Base-by-base conservation (phyloP, 2,329 filamentous ascomycete genomes). In the Furcasterigmium sp. region DNA sequence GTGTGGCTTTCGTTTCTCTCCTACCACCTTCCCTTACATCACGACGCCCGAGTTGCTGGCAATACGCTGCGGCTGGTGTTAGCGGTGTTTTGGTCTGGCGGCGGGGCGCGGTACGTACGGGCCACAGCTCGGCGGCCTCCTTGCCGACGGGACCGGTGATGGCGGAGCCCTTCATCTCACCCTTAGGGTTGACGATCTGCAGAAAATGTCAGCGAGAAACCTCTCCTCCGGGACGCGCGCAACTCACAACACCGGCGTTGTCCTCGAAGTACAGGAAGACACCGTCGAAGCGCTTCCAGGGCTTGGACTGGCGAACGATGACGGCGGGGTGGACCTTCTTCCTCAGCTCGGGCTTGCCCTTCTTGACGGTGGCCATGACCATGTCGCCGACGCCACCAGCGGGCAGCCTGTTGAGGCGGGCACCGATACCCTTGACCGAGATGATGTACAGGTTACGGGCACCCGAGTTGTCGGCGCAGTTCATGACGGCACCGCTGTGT, bases 291-390 rank as follows among this genome's bases (percentile, higher is more conserved):
- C 93, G 85, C 82, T 93, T 91, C 93, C 93, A 98, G 64, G 93
- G 93, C 85, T 98, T 98, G 79, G 86, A 87, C 80, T 97, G 93
- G 72, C 93, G 82, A 70, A 97, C 91, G 68, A 98, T 93, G 69
- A 98, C 91, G 65, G 93, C 93, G 61, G 93, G 93, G 90, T 98
- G 95, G 73, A 98, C 93, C 87, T 98, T 98, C 88, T 98, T 98
- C 75, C 94, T 84, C 68, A 98, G 80, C 78, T 98, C 94, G 55
- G 94, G 94, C 89, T 98, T 98, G 78, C 94, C 93, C 88, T 98
- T 97, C 89, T 98, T 97, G 78, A 97, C 93, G 58, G 93, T 97
- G 58, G 91, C 91, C 91, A 98, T 97, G 69, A 97, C 93, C 93
- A 97, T 97, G 81, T 97, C 93, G 65, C 93, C 93, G 63, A 96